phyloP scores from a whole-genome alignment of 2,329 filamentous ascomycete genomes.

The Penicillium italicum region DNA sequence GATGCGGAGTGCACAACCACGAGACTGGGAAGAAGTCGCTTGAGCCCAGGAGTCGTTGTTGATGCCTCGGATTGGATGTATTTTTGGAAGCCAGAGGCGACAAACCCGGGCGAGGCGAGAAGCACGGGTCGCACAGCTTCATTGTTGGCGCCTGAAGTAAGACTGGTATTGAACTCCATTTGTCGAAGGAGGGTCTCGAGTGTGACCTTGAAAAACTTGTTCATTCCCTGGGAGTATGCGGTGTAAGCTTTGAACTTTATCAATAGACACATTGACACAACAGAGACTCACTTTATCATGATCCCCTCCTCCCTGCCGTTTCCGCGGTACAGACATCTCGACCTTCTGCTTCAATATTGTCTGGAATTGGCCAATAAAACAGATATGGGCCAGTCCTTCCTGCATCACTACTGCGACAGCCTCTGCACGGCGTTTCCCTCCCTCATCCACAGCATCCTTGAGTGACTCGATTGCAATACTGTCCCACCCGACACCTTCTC shows the following conservation, averaged over 20 bases:
- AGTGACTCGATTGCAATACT: slow-evolving; percentile 77
- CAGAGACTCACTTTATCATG: slow-evolving; percentile 44
- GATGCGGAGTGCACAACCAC: slow-evolving; percentile 78
- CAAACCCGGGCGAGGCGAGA: slow-evolving; percentile 84
- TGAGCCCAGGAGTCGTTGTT: slow-evolving; percentile 55
- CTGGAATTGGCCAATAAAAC: slow-evolving; percentile 49
- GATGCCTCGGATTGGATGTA: slow-evolving; percentile 64
- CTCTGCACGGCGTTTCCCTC: slow-evolving; percentile 68
- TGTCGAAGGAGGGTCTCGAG: slow-evolving; percentile 72
- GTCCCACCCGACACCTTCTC: slow-evolving; percentile 68
- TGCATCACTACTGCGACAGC: slow-evolving; percentile 92
- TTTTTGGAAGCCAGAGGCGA: slow-evolving; percentile 73
- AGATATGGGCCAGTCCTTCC: slow-evolving; percentile 58
- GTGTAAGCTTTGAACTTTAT: not conserved
- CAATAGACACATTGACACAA: not conserved
- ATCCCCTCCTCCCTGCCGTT: slow-evolving; percentile 46
- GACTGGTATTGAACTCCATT: slow-evolving; percentile 62
- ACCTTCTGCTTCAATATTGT: slow-evolving; percentile 50
- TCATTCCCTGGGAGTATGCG: slow-evolving; percentile 53
- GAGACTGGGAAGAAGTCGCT: slow-evolving; percentile 63
- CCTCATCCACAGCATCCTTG: slow-evolving; percentile 69
- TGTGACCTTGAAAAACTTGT: slow-evolving; percentile 73
- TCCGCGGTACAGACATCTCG: slow-evolving; percentile 47
- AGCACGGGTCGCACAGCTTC: slow-evolving; percentile 60
- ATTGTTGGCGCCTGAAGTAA: slow-evolving; percentile 36